Evolutionary conservation across 768 basidiomycete genomes (phyloP).

Genomic region (Pleurotus citrinopileatus): DNA sequence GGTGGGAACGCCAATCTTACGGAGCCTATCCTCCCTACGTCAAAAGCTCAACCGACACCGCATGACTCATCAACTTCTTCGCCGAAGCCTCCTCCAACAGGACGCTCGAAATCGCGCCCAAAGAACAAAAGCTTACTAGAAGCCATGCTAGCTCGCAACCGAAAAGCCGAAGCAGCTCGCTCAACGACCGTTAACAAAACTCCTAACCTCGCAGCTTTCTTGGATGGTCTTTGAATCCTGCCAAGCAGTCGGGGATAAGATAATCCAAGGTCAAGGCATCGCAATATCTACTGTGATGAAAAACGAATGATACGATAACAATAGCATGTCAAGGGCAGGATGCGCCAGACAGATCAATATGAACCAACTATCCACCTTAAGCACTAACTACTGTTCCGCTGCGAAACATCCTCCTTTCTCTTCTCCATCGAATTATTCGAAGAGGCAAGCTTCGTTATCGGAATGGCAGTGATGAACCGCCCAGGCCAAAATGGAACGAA

Average conservation of each 20-base stretch:
- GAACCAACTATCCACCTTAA: no score
- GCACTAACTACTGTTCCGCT: background rate
- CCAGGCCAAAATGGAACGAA: slow-evolving; percentile 69
- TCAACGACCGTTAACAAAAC: slow-evolving; percentile 19
- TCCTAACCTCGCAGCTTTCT: slow-evolving; percentile 53
- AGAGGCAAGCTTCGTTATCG: background rate
- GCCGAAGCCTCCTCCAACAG: slow-evolving; percentile 10
- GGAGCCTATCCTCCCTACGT: slow-evolving; percentile 5
- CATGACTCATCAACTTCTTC: background rate
- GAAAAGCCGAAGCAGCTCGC: slow-evolving; percentile 44
- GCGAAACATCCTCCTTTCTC: background rate
- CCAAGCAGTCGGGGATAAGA: no score
- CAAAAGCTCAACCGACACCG: slow-evolving; percentile 11
- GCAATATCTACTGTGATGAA: no score
- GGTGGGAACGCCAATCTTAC: no score
- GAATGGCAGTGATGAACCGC: slow-evolving; percentile 35
- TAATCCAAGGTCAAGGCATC: no score
- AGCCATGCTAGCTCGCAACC: slow-evolving; percentile 62
- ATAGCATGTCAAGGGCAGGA: background rate
- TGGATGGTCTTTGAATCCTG: slow-evolving; percentile 33
- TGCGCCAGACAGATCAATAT: no score
- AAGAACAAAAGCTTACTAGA: slow-evolving; percentile 61
- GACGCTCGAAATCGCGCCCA: slow-evolving; percentile 29
- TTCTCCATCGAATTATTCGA: slow-evolving; percentile 1
- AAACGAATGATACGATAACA: background rate